phyloP scores from a whole-genome alignment of 2,329 filamentous ascomycete genomes.

The Massarina eburnea region DNA sequence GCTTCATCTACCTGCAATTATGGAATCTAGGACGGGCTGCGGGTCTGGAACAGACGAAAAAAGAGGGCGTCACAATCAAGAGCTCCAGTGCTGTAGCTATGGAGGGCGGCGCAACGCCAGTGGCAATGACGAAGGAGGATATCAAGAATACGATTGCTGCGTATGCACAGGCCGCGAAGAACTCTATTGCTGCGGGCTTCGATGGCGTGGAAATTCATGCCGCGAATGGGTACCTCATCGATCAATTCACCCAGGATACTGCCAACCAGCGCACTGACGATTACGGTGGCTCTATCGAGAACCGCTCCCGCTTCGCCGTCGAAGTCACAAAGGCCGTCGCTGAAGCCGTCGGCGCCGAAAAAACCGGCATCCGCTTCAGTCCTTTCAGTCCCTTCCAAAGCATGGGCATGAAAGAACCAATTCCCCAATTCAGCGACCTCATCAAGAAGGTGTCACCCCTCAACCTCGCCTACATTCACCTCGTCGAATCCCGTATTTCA shows the following conservation, averaged over 20 bases:
- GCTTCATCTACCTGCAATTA: conserved; percentile 63
- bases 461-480: conserved; percentile 51
- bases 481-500: conserved; percentile 60
- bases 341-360: conserved; percentile 58
- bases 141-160: conserved; percentile 42
- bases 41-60: conserved; percentile 37
- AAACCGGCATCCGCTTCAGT: conserved; percentile 60
- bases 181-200: conserved; percentile 55
- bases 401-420: conserved; percentile 64
- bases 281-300: conserved; percentile 54
- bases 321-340: conserved; percentile 57
- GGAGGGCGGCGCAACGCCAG: conserved; percentile 48
- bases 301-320: conserved; percentile 55
- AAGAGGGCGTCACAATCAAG: conserved; percentile 39
- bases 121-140: conserved; percentile 43
- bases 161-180: conserved; percentile 48
- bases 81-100: conserved; percentile 35
- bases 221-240: conserved; percentile 68
- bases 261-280: conserved; percentile 57
- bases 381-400: conserved; percentile 64
- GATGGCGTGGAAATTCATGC: conserved; percentile 62
- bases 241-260: conserved; percentile 65
- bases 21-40: conserved; percentile 63
- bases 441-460: conserved; percentile 54
- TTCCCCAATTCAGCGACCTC: conserved; percentile 65